Conservation (phyloP, 108 stramenopile genomes). For the Nitzschia sp. region DNA sequence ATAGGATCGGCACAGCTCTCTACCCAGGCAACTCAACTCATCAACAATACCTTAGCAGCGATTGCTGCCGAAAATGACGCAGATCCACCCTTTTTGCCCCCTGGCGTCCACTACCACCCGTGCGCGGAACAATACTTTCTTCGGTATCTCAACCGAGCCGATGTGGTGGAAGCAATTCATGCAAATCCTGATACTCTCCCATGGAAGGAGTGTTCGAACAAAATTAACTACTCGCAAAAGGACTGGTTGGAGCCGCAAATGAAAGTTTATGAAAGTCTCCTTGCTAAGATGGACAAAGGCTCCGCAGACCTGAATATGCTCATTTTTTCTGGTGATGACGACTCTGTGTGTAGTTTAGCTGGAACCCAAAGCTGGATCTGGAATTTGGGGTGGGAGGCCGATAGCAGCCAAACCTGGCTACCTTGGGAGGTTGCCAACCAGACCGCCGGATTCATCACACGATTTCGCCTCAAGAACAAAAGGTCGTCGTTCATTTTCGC, state of each 20-base stretch:
- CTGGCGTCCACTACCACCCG: conserved; percentile 51
- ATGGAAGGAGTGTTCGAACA: conserved; percentile 48
- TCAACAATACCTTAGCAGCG: conserved; percentile 1
- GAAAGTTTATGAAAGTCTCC: conserved; percentile 23
- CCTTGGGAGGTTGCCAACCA: conserved; percentile 53
- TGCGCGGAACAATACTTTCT: conserved; percentile 52
- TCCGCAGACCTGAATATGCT: conserved; percentile 38
- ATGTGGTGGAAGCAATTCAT: conserved; percentile 66
- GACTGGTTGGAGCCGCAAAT: conserved; percentile 9
- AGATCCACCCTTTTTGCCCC: conserved; percentile 31
- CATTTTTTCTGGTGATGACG: conserved; percentile 65
- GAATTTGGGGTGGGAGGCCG: conserved; percentile 32
- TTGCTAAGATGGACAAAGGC: conserved; percentile 19
- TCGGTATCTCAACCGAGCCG: conserved; percentile 57
- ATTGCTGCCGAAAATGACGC: not conserved
- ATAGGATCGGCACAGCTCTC: conserved; percentile 2
- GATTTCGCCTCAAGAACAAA: conserved; percentile 34
- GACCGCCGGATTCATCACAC: conserved; percentile 67
- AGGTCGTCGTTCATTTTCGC: conserved; percentile 50
- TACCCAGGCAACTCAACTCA: not conserved
- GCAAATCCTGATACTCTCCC: conserved; percentile 20
- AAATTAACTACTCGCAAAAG: conserved; percentile 23
- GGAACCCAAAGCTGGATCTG: conserved; percentile 64
- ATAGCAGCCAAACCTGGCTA: conserved; percentile 30
- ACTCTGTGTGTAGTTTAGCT: conserved; percentile 52